These are phyloP conservation scores for Capronia coronata DNA, from an alignment of 2,329 filamentous ascomycete species.

Conservation along the genomic window DNA sequence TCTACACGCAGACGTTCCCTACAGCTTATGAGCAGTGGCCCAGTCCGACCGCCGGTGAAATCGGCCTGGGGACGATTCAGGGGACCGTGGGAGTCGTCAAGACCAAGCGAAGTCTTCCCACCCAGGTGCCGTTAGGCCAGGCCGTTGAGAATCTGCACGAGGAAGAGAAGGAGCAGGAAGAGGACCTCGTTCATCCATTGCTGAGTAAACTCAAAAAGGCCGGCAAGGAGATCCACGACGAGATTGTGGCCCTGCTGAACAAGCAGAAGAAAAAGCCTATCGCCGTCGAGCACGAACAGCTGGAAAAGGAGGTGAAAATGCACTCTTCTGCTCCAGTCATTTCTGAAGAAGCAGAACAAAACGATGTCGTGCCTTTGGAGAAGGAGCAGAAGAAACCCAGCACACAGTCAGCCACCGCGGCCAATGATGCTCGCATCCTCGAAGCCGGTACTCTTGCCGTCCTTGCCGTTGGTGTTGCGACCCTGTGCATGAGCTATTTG, in stretches of 20 bases:
- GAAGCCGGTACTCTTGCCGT: slow-evolving; percentile 9
- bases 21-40: slow-evolving; percentile 32
- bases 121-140: slow-evolving; percentile 11
- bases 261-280: neutral
- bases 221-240: neutral
- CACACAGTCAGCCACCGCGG: neutral
- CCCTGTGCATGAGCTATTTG: slow-evolving; percentile 5
- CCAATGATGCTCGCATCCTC: slow-evolving; percentile 3
- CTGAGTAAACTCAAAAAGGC: neutral
- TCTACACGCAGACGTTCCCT: slow-evolving; percentile 31
- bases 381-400: neutral
- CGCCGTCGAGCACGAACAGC: neutral
- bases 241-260: neutral
- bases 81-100: slow-evolving; percentile 25
- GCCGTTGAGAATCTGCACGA: neutral
- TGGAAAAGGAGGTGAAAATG: neutral
- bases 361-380: neutral
- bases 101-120: slow-evolving; percentile 22
- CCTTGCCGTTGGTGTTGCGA: slow-evolving; percentile 6
- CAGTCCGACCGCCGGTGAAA: slow-evolving; percentile 28
- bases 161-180: neutral
- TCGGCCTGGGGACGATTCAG: slow-evolving; percentile 32
- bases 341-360: neutral
- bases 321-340: neutral
- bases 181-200: neutral